Evolutionary conservation across 805 yeast species (phyloP).

Genomic region (Torulaspora franciscae): DNA sequence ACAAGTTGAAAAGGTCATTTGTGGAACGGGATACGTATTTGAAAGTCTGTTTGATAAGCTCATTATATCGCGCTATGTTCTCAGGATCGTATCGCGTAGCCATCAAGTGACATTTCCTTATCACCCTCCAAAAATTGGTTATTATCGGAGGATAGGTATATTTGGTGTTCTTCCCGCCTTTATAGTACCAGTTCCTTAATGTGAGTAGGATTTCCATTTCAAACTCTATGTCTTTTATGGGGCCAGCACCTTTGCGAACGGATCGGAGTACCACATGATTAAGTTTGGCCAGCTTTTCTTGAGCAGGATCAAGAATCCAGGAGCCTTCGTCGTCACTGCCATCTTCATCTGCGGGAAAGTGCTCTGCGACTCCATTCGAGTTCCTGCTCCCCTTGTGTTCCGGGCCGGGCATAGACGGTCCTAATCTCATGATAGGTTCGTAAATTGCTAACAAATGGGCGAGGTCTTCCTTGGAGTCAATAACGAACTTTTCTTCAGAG

Average conservation of each 20-base stretch:
- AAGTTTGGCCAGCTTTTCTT: conserved; percentile 63
- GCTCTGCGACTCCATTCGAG: conserved; percentile 1
- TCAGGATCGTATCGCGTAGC: conserved; percentile 19
- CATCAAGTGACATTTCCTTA: conserved; percentile 44
- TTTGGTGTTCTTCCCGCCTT: conserved; percentile 49
- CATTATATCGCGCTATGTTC: conserved; percentile 16
- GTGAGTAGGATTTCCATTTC: conserved; percentile 39
- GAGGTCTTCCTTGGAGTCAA: conserved; percentile 22
- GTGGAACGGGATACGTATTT: conserved; percentile 67
- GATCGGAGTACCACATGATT: conserved; percentile 54
- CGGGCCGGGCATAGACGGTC: not conserved
- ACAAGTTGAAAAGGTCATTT: conserved; percentile 52
- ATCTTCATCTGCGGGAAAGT: conserved; percentile 12
- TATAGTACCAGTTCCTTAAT: conserved; percentile 24
- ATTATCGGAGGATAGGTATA: conserved; percentile 76
- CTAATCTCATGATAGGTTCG: conserved; percentile 23
- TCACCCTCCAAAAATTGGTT: conserved; percentile 52
- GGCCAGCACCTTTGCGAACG: conserved; percentile 3
- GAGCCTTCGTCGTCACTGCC: conserved; percentile 29
- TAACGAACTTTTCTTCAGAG: conserved; percentile 2
- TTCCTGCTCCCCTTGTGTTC: conserved; percentile 9
- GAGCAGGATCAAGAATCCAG: conserved; percentile 33
- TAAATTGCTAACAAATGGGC: conserved; percentile 22
- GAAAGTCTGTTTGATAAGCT: conserved; percentile 49
- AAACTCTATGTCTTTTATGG: conserved; percentile 18